A percentile compares a stretch with the other conserved stretches of the same genome.
Evolutionary conservation across 345 rosid genomes (phyloP).

Genomic region (Hibiscus syriacus): DNA sequence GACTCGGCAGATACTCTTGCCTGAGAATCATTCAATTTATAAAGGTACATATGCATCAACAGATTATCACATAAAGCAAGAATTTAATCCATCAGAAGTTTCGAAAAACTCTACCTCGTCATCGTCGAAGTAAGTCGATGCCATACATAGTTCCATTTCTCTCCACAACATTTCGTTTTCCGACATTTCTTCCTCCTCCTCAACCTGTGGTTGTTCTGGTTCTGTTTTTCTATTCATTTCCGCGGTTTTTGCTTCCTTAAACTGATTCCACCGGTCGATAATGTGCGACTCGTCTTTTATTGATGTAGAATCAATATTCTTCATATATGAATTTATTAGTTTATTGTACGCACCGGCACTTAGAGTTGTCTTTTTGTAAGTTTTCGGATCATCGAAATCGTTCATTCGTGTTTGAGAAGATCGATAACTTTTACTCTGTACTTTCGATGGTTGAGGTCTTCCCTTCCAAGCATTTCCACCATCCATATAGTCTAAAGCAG

Average conservation of each 20-base stretch:
- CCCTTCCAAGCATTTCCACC: conserved; percentile 33
- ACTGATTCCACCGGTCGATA: conserved; percentile 65
- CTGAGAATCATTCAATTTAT: conserved; percentile 29
- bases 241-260: conserved; percentile 29
- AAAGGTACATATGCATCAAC: no score
- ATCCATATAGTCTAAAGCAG: conserved; percentile 40
- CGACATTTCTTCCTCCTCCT: conserved; percentile 56
- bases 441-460: conserved; percentile 24
- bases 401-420: conserved; percentile 16
- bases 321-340: conserved; percentile 68
- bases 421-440: conserved; percentile 14
- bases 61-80: no score
- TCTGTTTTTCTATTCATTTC: conserved; percentile 25
- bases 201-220: conserved; percentile 13
- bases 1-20: conserved; percentile 33
- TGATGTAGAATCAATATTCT: conserved; percentile 53
- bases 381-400: conserved; percentile 23
- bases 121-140: conserved; percentile 71
- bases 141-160: conserved; percentile 79
- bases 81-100: not conserved
- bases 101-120: conserved; percentile 40
- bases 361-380: conserved; percentile 37
- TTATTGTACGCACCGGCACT: conserved; percentile 72
- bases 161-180: conserved; percentile 78
- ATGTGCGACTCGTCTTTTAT: conserved; percentile 43